Percentiles rank a stretch among this genome's conserved stretches.
Conservation (phyloP, 2,329 filamentous ascomycete genomes). For the Penicillium sp. region DNA sequence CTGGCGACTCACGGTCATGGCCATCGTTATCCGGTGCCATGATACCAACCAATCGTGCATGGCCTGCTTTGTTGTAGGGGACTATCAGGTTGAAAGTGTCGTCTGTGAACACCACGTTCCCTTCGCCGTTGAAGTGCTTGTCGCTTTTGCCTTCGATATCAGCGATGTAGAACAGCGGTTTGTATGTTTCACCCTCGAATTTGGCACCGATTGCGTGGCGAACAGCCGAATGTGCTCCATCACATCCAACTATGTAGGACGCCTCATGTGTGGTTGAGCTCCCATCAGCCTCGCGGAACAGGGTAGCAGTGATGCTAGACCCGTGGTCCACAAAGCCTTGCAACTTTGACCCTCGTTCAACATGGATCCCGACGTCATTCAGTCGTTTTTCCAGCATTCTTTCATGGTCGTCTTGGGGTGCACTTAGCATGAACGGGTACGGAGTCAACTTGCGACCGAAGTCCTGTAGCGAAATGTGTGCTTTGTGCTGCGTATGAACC, state of each 20-base stretch:
- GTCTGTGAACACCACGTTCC: slow-evolving; percentile 31
- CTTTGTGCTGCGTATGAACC: slow-evolving; percentile 20
- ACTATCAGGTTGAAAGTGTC: slow-evolving; percentile 37
- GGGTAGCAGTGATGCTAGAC: slow-evolving; percentile 21
- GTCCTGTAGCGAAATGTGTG: slow-evolving; percentile 22
- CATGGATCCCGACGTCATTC: slow-evolving; percentile 23
- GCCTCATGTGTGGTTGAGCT: slow-evolving; percentile 29
- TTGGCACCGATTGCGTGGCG: slow-evolving; percentile 40
- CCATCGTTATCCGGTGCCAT: slow-evolving; percentile 7
- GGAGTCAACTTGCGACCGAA: slow-evolving; percentile 26
- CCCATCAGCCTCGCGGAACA: slow-evolving; percentile 11
- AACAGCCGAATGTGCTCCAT: slow-evolving; percentile 52
- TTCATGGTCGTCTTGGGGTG: slow-evolving; percentile 31
- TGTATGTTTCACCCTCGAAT: slow-evolving; percentile 44
- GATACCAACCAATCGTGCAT: slow-evolving; percentile 26
- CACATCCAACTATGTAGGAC: slow-evolving; percentile 51
- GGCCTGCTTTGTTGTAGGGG: slow-evolving; percentile 21
- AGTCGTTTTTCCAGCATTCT: slow-evolving; percentile 26
- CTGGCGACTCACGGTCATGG: slow-evolving; percentile 7
- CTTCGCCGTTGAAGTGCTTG: slow-evolving; percentile 27
- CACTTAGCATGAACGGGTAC: slow-evolving; percentile 28
- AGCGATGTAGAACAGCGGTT: slow-evolving; percentile 45
- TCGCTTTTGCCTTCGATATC: slow-evolving; percentile 36
- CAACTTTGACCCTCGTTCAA: slow-evolving; percentile 28
- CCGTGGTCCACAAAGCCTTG: slow-evolving; percentile 23